Base-by-base conservation (phyloP, 1,284 basidiomycete genomes). In the Porogramme epimiltina region DNA sequence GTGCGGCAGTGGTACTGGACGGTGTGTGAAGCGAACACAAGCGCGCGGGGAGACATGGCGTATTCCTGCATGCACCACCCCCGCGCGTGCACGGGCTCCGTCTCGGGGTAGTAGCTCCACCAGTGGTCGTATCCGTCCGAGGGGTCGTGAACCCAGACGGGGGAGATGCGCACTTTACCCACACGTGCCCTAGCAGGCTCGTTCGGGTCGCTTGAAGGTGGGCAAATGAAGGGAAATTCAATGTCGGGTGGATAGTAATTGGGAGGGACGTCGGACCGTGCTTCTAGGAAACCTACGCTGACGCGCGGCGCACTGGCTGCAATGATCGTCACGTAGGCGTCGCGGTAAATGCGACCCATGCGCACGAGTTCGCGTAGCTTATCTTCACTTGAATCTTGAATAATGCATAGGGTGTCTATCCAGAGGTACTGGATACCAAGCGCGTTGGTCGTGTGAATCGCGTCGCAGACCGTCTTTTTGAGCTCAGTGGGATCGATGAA, bases 31-130 rank as follows among this genome's bases (percentile, higher is more conserved):
- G 51, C 38, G 51, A 45, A 52, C 25, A 52, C n/a, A 16, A 52
- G 51, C n/a, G 25, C 25, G 26, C 46, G 45, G 2, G 36, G 22
- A 20, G 51, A 52, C n/a, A 52, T 24, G 22, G 44, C 23, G 37
- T 34, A 26, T 11, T 52, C 46, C 31, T 48, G 51, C 37, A 52
- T 34, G 37, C 46, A 52, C 51, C 51, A 48, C 1, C 25, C 51
- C 8, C 51, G 51, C 22, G 19, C 15, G 26, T 42, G 9, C 18
- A 47, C 22, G 1, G 46, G 46, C 38, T 41, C 39, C 5, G 18
- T 19, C 31, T 8, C 42, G 18, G 28, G 28, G 6, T 19, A 25
- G 20, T 39, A 45, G 13, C 33, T 13, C 28, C 28, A 31, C 28
- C 28, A 31, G 13, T 31, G 28, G 28, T 31, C 28, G 28, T 8